phyloP scores from a whole-genome alignment of 2,329 filamentous ascomycete genomes.

The Fusarium oxysporum region DNA sequence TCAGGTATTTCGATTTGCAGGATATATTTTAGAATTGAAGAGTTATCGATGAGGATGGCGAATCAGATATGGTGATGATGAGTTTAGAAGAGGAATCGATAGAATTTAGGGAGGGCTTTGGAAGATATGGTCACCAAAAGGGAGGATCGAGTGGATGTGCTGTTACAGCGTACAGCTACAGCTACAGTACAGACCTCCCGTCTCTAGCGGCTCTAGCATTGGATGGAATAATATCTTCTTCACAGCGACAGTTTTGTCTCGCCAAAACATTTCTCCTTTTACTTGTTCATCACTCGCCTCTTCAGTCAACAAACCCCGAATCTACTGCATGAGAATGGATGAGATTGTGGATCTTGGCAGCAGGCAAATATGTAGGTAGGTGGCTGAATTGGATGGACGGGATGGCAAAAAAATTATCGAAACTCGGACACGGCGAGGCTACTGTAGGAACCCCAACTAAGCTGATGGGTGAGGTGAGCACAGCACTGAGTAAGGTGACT shows the following conservation, averaged over 20 bases:
- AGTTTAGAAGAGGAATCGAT: slow-evolving; percentile 1
- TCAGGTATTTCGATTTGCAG: not conserved
- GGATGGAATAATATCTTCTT: not conserved
- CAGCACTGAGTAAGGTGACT: slow-evolving; percentile 22
- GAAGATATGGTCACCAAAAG: slow-evolving; percentile 8
- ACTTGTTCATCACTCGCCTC: slow-evolving; percentile 28
- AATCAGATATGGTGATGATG: slow-evolving; percentile 2
- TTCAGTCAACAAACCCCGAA: not conserved
- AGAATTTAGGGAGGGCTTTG: not conserved
- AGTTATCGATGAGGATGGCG: not conserved
- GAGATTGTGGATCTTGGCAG: not conserved
- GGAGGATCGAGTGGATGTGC: slow-evolving; percentile 9
- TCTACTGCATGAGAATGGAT: slow-evolving; percentile 31
- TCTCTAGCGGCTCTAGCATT: not conserved
- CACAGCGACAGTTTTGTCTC: not conserved
- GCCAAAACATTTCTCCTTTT: slow-evolving; percentile 18
- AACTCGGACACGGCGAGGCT: slow-evolving; percentile 24
- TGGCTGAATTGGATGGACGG: slow-evolving; percentile 6
- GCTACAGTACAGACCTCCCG: not conserved
- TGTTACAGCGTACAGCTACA: slow-evolving; percentile 1
- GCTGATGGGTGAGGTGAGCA: slow-evolving; percentile 16
- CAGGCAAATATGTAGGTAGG: slow-evolving; percentile 8
- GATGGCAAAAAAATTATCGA: slow-evolving; percentile 25
- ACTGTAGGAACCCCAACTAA: not conserved
- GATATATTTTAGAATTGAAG: not conserved